Evolutionary conservation across 164 flowering plant genomes (phyloP).

Genomic region (Vitis riparia): DNA sequence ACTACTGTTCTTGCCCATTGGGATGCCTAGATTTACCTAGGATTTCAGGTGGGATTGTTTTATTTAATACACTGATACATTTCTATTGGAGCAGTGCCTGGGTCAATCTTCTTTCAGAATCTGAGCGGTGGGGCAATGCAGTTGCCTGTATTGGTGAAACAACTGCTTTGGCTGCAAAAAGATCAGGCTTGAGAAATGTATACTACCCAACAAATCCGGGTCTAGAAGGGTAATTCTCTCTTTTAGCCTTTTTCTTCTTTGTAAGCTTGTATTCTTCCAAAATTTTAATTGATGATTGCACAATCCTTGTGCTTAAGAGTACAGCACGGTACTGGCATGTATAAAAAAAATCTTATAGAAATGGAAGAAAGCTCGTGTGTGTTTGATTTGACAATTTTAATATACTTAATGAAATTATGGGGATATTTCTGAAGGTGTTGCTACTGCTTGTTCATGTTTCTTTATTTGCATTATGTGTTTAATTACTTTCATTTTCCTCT

Average conservation of each 20-base stretch:
- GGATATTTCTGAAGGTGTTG: no score
- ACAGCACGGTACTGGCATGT: not conserved
- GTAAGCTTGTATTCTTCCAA: not conserved
- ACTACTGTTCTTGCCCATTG: not conserved
- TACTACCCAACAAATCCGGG: conserved; percentile 81
- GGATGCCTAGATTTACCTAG: not conserved
- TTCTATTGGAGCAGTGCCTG: conserved; percentile 61
- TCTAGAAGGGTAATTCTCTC: conserved; percentile 72
- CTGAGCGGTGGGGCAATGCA: conserved; percentile 58
- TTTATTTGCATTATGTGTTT: no score
- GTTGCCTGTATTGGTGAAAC: conserved; percentile 97
- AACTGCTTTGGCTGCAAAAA: conserved; percentile 81
- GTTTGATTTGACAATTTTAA: no score
- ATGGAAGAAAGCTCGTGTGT: no score
- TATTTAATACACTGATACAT: not conserved
- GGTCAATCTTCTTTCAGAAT: conserved; percentile 59
- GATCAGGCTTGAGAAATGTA: conserved; percentile 66
- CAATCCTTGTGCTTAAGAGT: not conserved
- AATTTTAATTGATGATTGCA: not conserved
- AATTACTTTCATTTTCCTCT: no score
- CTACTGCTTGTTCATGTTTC: no score
- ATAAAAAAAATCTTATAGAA: not conserved
- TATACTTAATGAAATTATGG: no score
- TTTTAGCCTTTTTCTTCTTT: not conserved
- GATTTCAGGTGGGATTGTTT: not conserved